A percentile compares a stretch with the other conserved stretches of the same genome.
Conservation (phyloP, 306 rosid genomes). For the Glycine latifolia region DNA sequence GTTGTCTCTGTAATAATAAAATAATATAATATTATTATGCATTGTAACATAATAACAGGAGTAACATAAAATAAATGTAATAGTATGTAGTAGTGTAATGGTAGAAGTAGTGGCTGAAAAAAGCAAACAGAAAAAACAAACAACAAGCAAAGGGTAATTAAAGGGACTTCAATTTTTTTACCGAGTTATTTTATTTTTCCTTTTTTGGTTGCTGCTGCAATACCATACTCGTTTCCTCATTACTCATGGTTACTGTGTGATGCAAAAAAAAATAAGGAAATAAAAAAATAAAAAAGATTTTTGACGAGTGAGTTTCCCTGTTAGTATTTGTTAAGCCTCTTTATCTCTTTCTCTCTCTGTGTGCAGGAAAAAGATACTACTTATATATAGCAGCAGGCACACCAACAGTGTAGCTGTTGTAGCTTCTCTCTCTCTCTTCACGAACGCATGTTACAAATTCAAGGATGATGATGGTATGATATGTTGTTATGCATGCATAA, state of each 20-base stretch:
- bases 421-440: conserved; percentile 6
- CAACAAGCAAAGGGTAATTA: neutral
- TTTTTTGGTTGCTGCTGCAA: neutral
- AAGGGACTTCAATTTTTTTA: conserved; percentile 9
- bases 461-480: neutral
- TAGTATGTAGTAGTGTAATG: neutral
- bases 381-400: conserved; percentile 14
- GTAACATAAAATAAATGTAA: neutral
- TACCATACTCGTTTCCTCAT: neutral
- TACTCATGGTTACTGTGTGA: neutral
- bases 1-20: conserved; percentile 26
- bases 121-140: conserved; percentile 2
- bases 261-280: too few species aligned
- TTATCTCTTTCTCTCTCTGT: conserved; percentile 1
- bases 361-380: conserved; percentile 27
- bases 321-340: neutral
- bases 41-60: neutral
- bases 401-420: too few species aligned
- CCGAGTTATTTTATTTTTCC: neutral
- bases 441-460: neutral
- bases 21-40: neutral
- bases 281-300: neutral
- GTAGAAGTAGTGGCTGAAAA: neutral
- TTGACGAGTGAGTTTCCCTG: too few species aligned
- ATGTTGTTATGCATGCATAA: conserved; percentile 11